A percentile compares a stretch with the other conserved stretches of the same genome.
Evolutionary conservation across 2,329 filamentous ascomycete species (phyloP).

Genomic region (Pseudohalonectria lignicola): DNA sequence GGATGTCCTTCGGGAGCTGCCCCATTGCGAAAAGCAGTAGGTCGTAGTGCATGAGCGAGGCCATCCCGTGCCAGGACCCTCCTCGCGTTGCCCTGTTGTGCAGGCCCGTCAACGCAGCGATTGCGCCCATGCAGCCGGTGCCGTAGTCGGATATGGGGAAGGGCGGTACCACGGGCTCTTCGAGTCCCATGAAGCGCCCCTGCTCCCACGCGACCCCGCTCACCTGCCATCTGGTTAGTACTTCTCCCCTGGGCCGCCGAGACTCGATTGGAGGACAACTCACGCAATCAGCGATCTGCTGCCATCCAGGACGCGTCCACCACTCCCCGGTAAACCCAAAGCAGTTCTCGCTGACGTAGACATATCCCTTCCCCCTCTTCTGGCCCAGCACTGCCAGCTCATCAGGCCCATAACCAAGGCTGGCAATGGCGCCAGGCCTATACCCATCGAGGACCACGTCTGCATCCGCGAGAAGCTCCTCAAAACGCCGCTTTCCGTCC

Average conservation of each 20-base stretch:
- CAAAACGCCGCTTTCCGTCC: conserved; percentile 42
- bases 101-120: conserved; percentile 53
- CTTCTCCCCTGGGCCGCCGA: no score
- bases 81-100: conserved; percentile 50
- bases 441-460: conserved; percentile 61
- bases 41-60: conserved; percentile 58
- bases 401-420: conserved; percentile 51
- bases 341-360: conserved; percentile 63
- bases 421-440: conserved; percentile 52
- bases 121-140: conserved; percentile 60
- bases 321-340: conserved; percentile 57
- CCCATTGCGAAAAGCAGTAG: conserved; percentile 52
- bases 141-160: conserved; percentile 58
- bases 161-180: conserved; percentile 55
- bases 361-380: conserved; percentile 46
- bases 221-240: conserved; percentile 22
- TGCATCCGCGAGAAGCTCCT: conserved; percentile 46
- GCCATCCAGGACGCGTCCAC: conserved; percentile 56
- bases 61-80: conserved; percentile 55
- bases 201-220: conserved; percentile 48
- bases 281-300: conserved; percentile 58
- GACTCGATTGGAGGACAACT: no score
- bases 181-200: conserved; percentile 47
- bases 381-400: conserved; percentile 39
- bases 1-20: conserved; percentile 39